These are phyloP conservation scores for Gastroboletus turbinatus DNA, from an alignment of 1,284 basidiomycete species.

Conservation along the genomic window DNA sequence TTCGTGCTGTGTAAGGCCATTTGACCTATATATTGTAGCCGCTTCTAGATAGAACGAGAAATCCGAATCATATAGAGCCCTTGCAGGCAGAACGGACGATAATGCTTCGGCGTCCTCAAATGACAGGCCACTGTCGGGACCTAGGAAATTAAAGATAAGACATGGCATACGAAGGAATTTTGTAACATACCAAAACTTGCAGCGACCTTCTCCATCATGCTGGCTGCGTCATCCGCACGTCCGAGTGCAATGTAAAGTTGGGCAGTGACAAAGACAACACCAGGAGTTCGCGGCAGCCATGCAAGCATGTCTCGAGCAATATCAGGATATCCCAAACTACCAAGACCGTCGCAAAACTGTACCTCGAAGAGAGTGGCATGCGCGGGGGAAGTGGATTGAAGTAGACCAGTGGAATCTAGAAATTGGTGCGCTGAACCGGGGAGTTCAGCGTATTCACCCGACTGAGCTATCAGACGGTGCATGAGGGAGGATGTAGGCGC, in stretches of 20 bases:
- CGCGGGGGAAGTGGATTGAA: constrained; percentile 63
- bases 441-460: constrained; percentile 44
- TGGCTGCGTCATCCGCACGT: constrained; percentile 71
- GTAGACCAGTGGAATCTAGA: constrained; percentile 62
- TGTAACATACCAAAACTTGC: constrained; percentile 64
- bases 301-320: constrained; percentile 64
- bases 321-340: constrained; percentile 62
- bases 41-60: constrained; percentile 79
- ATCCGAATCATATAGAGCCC: constrained; percentile 55
- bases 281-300: constrained; percentile 77
- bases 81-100: constrained; percentile 58
- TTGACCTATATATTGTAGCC: constrained; percentile 69
- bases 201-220: constrained; percentile 72
- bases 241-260: constrained; percentile 70
- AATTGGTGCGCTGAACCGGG: constrained; percentile 65
- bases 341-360: constrained; percentile 67
- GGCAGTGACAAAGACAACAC: constrained; percentile 72
- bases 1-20: constrained; percentile 57
- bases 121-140: constrained; percentile 50
- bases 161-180: not conserved
- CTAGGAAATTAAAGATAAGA: constrained; percentile 37
- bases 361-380: constrained; percentile 68
- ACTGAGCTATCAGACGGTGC: constrained; percentile 63
- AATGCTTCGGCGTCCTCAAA: constrained; percentile 66
- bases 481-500: constrained; percentile 67